Evolutionary conservation across 2,329 filamentous ascomycete genomes (phyloP).

Genomic region (Aquanectria penicillioides): DNA sequence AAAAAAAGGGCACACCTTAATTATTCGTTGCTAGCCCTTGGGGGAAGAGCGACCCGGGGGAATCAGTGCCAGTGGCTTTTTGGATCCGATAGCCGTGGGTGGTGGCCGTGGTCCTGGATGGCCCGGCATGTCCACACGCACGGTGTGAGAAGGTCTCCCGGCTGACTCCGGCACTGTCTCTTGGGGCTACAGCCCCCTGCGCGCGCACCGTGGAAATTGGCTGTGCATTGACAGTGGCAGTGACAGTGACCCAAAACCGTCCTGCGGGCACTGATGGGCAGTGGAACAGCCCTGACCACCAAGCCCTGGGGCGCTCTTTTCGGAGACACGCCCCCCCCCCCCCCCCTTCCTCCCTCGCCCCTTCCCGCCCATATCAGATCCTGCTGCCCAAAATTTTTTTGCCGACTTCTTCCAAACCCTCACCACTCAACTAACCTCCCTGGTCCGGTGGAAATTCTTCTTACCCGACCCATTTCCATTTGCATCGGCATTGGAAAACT

Average conservation of each 20-base stretch:
- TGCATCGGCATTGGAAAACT: constrained; percentile 45
- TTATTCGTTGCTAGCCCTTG: background rate
- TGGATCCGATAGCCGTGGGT: constrained; percentile 10
- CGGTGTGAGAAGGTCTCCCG: background rate
- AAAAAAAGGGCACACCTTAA: background rate
- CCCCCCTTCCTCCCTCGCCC: constrained; percentile 40
- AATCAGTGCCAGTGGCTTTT: constrained; percentile 16
- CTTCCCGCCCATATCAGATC: constrained; percentile 46
- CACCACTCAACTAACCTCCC: constrained; percentile 48
- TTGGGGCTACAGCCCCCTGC: background rate
- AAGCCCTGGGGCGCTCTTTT: constrained; percentile 26
- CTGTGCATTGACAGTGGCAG: background rate
- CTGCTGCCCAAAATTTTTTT: constrained; percentile 52
- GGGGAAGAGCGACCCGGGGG: background rate
- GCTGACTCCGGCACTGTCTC: background rate
- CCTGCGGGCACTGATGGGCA: constrained; percentile 32
- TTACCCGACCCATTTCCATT: constrained; percentile 45
- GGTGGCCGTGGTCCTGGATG: constrained; percentile 6
- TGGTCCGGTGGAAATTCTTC: constrained; percentile 50
- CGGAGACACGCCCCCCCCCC: constrained; percentile 29
- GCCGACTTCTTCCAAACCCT: constrained; percentile 49
- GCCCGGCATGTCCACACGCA: background rate
- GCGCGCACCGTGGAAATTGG: constrained; percentile 7
- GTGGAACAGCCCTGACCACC: constrained; percentile 20
- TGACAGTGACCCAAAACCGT: background rate